Conservation (phyloP, 2,329 filamentous ascomycete species). For the Karstenula rhodostoma region DNA sequence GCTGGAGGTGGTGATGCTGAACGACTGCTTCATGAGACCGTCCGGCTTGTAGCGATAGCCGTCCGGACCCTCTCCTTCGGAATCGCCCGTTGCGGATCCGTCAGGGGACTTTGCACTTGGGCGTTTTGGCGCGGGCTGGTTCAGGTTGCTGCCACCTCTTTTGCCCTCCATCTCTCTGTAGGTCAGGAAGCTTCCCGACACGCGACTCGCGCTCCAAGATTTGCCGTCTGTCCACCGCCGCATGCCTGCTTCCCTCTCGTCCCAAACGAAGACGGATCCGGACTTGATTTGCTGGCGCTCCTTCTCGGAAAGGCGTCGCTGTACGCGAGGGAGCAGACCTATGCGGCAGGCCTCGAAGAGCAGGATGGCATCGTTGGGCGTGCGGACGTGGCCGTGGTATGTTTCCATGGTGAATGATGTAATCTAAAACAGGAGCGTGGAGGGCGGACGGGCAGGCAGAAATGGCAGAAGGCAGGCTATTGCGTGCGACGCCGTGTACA, state of each 20-base stretch:
- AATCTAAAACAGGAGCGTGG: not conserved
- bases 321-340: slow-evolving; percentile 87
- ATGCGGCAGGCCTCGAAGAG: slow-evolving; percentile 97
- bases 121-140: slow-evolving; percentile 47
- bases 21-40: slow-evolving; percentile 98
- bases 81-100: slow-evolving; percentile 80
- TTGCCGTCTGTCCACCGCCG: slow-evolving; percentile 98
- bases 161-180: slow-evolving; percentile 99
- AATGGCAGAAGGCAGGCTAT: slow-evolving; percentile 21
- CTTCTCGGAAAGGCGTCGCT: slow-evolving; percentile 92
- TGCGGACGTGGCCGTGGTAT: slow-evolving; percentile 92
- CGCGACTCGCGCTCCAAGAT: slow-evolving; percentile 97
- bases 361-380: slow-evolving; percentile 95
- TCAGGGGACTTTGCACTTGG: slow-evolving; percentile 79
- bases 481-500: slow-evolving; percentile 33
- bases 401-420: slow-evolving; percentile 78
- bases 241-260: slow-evolving; percentile 98
- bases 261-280: slow-evolving; percentile 99
- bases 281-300: slow-evolving; percentile 95
- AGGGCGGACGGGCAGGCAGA: not conserved
- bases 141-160: slow-evolving; percentile 77
- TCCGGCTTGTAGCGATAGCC: slow-evolving; percentile 73
- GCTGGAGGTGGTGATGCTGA: slow-evolving; percentile 93
- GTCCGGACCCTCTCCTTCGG: slow-evolving; percentile 71
- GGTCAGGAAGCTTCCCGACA: slow-evolving; percentile 96